Evolutionary conservation across 2,329 filamentous ascomycete species (phyloP).

Genomic region (Boeremia exigua): DNA sequence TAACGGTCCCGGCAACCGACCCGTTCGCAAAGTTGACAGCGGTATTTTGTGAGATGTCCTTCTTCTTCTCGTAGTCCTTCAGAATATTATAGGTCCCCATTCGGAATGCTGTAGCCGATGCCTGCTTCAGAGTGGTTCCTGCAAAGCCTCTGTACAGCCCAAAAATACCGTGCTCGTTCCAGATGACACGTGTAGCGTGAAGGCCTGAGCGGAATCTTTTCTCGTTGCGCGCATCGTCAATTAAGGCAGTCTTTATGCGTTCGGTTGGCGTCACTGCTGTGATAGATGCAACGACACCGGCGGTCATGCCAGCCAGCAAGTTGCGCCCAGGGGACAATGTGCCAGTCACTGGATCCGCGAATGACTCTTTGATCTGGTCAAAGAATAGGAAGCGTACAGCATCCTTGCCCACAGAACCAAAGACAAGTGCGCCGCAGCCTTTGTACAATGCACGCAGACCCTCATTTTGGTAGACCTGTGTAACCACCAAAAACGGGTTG

Average conservation of each 20-base stretch:
- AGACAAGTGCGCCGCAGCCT: slow-evolving; percentile 65
- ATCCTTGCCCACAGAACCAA: slow-evolving; percentile 69
- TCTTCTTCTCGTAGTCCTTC: slow-evolving; percentile 62
- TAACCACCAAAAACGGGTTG: slow-evolving; percentile 66
- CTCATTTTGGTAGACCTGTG: slow-evolving; percentile 61
- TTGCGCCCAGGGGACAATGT: slow-evolving; percentile 62
- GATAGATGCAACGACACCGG: slow-evolving; percentile 66
- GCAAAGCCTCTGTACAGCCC: slow-evolving; percentile 65
- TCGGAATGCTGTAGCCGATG: slow-evolving; percentile 65
- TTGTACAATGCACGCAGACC: slow-evolving; percentile 67
- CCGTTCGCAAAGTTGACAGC: slow-evolving; percentile 67
- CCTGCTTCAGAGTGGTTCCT: slow-evolving; percentile 68
- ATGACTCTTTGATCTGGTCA: slow-evolving; percentile 67
- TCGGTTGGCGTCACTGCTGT: slow-evolving; percentile 73
- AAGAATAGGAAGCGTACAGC: slow-evolving; percentile 71
- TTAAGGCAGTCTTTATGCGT: slow-evolving; percentile 71
- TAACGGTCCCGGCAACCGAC: slow-evolving; percentile 65
- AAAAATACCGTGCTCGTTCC: slow-evolving; percentile 60
- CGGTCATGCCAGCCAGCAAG: slow-evolving; percentile 68
- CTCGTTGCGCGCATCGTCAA: slow-evolving; percentile 63
- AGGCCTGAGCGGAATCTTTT: slow-evolving; percentile 57
- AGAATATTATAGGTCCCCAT: slow-evolving; percentile 69
- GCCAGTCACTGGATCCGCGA: slow-evolving; percentile 62
- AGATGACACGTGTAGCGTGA: slow-evolving; percentile 59
- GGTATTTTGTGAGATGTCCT: slow-evolving; percentile 58